Conservation (phyloP, 176 grass and related monocot genomes). For the Hordeum vulgare region MorexV3_pseudomolecules_assembly NC_058519.1:31807477-31807976, state of each 20-base stretch:
- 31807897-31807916: background rate
- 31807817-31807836: background rate
- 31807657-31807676: background rate
- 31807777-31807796: background rate
- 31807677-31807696: background rate
- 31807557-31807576: background rate
- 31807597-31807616: background rate
- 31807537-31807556: too few relatives aligned
- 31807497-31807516: too few relatives aligned
- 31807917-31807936: background rate
- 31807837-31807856: background rate
- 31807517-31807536: too few relatives aligned
- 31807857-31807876: background rate
- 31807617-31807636: background rate
- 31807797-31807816: background rate
- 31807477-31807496: too few relatives aligned
- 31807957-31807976: background rate
- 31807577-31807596: background rate
- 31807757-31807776: background rate
- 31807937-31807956: background rate
- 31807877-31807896: background rate
- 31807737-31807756: background rate
- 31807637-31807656: background rate
- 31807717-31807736: background rate
- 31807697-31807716: background rate